Evolutionary conservation across 2,329 filamentous ascomycete genomes (phyloP).

Genomic region (Neophaeococcomyces mojaviensis): DNA sequence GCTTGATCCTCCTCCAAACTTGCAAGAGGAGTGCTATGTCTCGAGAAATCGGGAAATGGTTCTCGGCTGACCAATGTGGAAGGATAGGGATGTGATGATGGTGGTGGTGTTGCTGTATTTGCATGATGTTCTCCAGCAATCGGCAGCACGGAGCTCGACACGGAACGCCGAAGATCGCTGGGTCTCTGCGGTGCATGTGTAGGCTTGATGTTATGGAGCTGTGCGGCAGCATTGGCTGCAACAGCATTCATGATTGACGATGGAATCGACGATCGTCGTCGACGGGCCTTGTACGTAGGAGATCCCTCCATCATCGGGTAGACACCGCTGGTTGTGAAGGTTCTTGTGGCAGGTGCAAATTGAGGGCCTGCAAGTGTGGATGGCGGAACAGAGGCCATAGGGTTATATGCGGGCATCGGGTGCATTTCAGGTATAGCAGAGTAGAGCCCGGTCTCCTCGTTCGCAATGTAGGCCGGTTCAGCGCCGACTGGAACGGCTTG

Average conservation of each 20-base stretch:
- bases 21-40: constrained; percentile 83
- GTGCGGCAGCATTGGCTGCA: constrained; percentile 46
- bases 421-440: constrained; percentile 87
- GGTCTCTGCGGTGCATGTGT: constrained; percentile 63
- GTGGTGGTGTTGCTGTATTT: constrained; percentile 5
- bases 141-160: constrained; percentile 79
- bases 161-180: constrained; percentile 83
- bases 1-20: constrained; percentile 73
- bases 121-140: constrained; percentile 60
- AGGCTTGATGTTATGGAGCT: constrained; percentile 36
- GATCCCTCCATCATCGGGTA: constrained; percentile 97
- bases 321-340: constrained; percentile 67
- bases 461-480: constrained; percentile 94
- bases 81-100: constrained; percentile 55
- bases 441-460: constrained; percentile 94
- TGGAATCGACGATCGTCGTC: constrained; percentile 87
- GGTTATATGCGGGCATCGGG: constrained; percentile 67
- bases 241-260: constrained; percentile 66
- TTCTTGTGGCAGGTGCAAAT: constrained; percentile 63
- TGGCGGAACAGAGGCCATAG: constrained; percentile 83
- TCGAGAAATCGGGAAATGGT: constrained; percentile 71
- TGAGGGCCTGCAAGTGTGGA: constrained; percentile 75
- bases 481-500: constrained; percentile 71
- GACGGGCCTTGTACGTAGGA: constrained; percentile 95
- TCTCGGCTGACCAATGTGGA: constrained; percentile 66